Evolutionary conservation across 306 rosid genomes (phyloP).

Genomic region (Fragaria iinumae): DNA sequence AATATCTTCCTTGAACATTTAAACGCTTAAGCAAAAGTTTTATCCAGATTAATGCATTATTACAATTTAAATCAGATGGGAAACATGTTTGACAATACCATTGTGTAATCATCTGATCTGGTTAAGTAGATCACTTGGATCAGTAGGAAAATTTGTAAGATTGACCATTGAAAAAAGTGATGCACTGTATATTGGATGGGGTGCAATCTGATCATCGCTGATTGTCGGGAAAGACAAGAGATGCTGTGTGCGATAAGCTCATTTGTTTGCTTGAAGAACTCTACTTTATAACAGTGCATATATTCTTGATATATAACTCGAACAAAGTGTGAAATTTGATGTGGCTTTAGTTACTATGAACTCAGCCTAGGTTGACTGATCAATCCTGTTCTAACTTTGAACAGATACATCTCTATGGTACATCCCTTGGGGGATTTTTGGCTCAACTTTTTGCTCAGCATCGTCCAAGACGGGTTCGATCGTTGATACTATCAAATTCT

Average conservation of each 20-base stretch:
- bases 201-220: background rate
- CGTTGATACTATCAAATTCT: constrained; percentile 83
- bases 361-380: constrained; percentile 23
- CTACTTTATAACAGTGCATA: background rate
- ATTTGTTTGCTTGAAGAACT: background rate
- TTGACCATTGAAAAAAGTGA: background rate
- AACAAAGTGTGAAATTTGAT: background rate
- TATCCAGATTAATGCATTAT: background rate
- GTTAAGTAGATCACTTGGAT: background rate
- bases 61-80: background rate
- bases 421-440: constrained; percentile 96
- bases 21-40: background rate
- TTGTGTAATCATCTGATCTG: background rate
- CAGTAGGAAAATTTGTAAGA: background rate
- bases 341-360: constrained; percentile 4
- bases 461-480: constrained; percentile 95
- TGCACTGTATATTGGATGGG: background rate
- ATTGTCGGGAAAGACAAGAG: background rate
- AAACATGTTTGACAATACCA: background rate
- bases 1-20: background rate
- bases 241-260: background rate
- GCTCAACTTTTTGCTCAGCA: constrained; percentile 98
- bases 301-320: background rate
- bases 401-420: constrained; percentile 98
- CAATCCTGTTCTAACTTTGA: constrained; percentile 15